Evolutionary conservation across 768 basidiomycete genomes (phyloP).

Genomic region (Tubosaeta sp.): DNA sequence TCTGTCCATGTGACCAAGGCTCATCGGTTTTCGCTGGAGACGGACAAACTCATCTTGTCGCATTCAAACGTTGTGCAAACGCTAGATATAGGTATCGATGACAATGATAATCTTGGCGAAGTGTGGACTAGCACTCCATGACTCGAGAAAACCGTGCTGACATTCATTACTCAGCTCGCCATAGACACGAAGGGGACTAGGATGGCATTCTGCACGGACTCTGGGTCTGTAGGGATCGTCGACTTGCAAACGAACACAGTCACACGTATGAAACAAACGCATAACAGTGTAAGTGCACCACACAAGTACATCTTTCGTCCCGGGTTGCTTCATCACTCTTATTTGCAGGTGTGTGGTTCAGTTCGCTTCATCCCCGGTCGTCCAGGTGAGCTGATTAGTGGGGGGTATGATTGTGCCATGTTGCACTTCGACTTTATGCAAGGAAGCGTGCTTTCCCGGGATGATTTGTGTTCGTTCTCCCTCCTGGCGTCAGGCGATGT

Average conservation of each 20-base stretch:
- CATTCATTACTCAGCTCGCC: slow-evolving; percentile 53
- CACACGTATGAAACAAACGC: slow-evolving; percentile 56
- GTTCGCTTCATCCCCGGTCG: slow-evolving; percentile 70
- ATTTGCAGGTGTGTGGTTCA: slow-evolving; percentile 59
- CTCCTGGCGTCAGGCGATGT: neutral
- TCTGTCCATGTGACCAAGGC: slow-evolving; percentile 9
- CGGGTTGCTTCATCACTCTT: neutral
- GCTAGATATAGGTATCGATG: slow-evolving; percentile 46
- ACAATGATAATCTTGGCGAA: slow-evolving; percentile 65
- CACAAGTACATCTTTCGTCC: neutral
- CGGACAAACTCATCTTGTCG: slow-evolving; percentile 50
- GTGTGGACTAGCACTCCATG: slow-evolving; percentile 33
- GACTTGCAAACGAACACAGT: slow-evolving; percentile 49
- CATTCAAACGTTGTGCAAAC: slow-evolving; percentile 43
- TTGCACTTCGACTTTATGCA: slow-evolving; percentile 64
- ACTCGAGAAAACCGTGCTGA: slow-evolving; percentile 24
- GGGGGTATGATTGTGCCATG: slow-evolving; percentile 67
- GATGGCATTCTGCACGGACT: slow-evolving; percentile 69
- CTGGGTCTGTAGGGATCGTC: slow-evolving; percentile 62
- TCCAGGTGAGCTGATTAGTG: slow-evolving; percentile 69
- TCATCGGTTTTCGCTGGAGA: slow-evolving; percentile 43
- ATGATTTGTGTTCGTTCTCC: slow-evolving; percentile 48
- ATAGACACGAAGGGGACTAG: slow-evolving; percentile 48
- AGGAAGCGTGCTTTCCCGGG: slow-evolving; percentile 52
- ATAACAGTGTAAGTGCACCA: slow-evolving; percentile 52